Evolutionary conservation across 805 yeast species (phyloP), one percentile per base, ranked within the genome.

Genomic region (Pichia eremophila): DNA sequence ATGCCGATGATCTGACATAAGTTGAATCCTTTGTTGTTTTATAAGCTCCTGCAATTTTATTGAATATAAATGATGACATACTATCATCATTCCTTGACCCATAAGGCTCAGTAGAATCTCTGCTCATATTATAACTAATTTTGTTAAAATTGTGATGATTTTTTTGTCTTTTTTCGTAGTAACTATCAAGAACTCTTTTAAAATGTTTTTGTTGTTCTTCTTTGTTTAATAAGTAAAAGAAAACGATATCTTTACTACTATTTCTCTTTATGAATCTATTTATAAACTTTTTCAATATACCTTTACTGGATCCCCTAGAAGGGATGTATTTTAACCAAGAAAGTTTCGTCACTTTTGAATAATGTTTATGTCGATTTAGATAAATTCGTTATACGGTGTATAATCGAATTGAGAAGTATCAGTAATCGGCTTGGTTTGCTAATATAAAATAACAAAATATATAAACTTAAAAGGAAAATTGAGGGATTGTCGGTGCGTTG

Each of bases 11-110:
- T n/a, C 77, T 77, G 25, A 75, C 71, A 56, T 77, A 77, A 2
- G 72, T 63, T 9, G 65, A 57, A 43, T 76, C 79, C 52, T 73
- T 67, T 8, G 83, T 75, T 14, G 73, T 66, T 42, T 64, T 72
- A 25, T 78, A 79, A 18, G 74, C 69, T 28, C 72, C 76, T 37
- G 68, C 51, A n/a, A 77, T 52, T 46, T 74, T 66, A 49, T 66
- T 71, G 39, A 76, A 67, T 2, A 62, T 54, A 28, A 55, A 55
- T 2, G 59, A 47, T 1, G 57, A 51, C 6, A 54, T 44, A 11
- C 57, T 40, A 37, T 57, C 61, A n/a, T 57, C 62, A 34, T 34
- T 34, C 5, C 29, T 32, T 19, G 38, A 35, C 4, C 12, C 36
- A 34, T 34, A 8, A 10, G 36, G 17, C 12, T 10, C 12, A 15